Percentiles rank a stretch among this genome's conserved stretches.
Evolutionary conservation across 225 moss, liverwort and hornwort genomes (phyloP).

Genomic region (Climacium dendroides): DNA sequence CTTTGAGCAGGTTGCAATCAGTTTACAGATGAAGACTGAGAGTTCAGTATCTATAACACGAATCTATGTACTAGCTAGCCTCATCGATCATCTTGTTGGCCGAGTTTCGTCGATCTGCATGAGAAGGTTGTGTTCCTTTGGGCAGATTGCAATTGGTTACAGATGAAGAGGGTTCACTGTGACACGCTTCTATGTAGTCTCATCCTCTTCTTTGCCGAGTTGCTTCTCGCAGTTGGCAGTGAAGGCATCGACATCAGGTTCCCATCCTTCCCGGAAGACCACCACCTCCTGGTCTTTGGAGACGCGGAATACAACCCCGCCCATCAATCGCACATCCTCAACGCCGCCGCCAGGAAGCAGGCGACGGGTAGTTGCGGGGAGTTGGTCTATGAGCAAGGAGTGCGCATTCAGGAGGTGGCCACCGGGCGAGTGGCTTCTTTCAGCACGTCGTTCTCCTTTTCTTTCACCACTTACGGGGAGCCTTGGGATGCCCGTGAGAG

Average conservation of each 20-base stretch:
- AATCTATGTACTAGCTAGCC: not conserved
- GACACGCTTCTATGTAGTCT: not conserved
- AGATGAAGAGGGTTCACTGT: not conserved
- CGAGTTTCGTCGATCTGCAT: not conserved
- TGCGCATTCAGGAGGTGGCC: not conserved
- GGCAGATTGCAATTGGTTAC: no score
- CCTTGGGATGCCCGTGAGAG: not conserved
- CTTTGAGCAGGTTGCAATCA: not conserved
- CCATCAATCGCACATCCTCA: not conserved
- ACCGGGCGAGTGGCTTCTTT: not conserved
- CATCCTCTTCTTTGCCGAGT: not conserved
- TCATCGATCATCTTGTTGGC: not conserved
- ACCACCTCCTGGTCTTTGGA: not conserved
- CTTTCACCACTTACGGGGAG: not conserved
- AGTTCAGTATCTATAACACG: not conserved
- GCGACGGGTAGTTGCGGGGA: not conserved
- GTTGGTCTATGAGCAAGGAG: not conserved
- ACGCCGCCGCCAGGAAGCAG: not conserved
- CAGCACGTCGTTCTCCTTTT: not conserved
- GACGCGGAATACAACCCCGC: not conserved
- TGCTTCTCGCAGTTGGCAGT: not conserved
- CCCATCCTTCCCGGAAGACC: not conserved
- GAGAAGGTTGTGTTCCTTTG: not conserved
- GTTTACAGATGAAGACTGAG: not conserved
- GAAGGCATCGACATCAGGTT: not conserved